Conservation (phyloP, 2,329 filamentous ascomycete genomes). For the Fusarium burgessii region DNA sequence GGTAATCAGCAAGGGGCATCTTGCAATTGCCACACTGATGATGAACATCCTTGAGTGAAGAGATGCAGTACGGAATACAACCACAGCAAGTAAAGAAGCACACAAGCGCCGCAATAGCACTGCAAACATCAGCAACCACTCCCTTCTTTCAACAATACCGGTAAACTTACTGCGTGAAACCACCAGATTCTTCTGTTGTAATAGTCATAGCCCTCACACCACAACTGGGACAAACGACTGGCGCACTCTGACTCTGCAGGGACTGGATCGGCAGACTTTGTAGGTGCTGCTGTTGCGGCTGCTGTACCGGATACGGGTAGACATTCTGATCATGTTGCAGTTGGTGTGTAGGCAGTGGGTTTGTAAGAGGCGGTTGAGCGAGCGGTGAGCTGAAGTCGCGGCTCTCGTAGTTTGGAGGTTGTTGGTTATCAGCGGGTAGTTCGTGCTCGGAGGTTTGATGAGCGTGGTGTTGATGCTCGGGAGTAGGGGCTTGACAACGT, state of each 20-base stretch:
- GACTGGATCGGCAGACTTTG: constrained; percentile 26
- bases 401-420: constrained; percentile 21
- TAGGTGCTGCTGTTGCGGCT: constrained; percentile 2
- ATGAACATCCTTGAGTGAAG: constrained; percentile 37
- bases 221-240: constrained; percentile 39
- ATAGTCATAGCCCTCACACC: constrained; percentile 20
- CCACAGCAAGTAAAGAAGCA: constrained; percentile 39
- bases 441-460: background rate
- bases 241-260: constrained; percentile 28
- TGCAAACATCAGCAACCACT: constrained; percentile 2
- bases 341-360: background rate
- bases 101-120: constrained; percentile 33
- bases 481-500: background rate
- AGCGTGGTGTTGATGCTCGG: background rate
- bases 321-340: background rate
- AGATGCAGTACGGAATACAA: constrained; percentile 40
- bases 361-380: constrained; percentile 19
- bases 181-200: constrained; percentile 18
- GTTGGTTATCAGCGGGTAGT: background rate
- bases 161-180: constrained; percentile 33
- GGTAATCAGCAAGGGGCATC: constrained; percentile 36
- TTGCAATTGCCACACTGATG: constrained; percentile 40
- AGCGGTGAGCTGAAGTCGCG: constrained; percentile 20
- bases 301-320: background rate
- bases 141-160: rapidly evolving